phyloP scores from a whole-genome alignment of 345 rosid genomes.

The Populus euphratica region DNA sequence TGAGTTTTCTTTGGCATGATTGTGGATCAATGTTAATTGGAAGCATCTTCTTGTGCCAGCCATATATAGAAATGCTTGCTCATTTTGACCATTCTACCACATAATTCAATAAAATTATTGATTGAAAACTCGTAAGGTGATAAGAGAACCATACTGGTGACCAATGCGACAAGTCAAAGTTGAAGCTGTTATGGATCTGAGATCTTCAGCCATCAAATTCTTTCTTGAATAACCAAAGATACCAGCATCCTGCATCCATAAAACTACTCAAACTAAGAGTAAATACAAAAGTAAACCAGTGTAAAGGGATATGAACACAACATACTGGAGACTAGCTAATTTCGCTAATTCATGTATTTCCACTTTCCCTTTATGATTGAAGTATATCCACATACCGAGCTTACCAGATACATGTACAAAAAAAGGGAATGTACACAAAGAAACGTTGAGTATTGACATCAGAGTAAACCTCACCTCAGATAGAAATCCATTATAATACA shows the following conservation, averaged over 20 bases:
- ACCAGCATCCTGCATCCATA: conserved; percentile 50
- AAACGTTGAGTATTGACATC: neutral
- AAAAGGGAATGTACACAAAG: neutral
- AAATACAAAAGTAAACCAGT: neutral
- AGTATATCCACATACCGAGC: neutral
- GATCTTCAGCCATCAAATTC: conserved; percentile 58
- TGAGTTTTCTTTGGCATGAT: neutral
- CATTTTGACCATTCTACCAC: neutral
- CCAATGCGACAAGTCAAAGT: conserved; percentile 71
- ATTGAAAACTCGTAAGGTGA: neutral
- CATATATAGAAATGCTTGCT: neutral
- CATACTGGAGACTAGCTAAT: neutral
- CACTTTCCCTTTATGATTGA: neutral
- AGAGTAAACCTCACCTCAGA: conserved; percentile 47
- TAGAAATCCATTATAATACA: conserved; percentile 71
- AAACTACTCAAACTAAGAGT: neutral
- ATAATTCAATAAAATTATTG: too few species aligned
- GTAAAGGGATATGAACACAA: neutral
- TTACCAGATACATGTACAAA: neutral
- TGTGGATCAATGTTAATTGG: neutral
- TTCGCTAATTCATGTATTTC: neutral
- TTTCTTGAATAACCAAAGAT: conserved; percentile 77
- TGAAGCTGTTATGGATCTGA: conserved; percentile 63
- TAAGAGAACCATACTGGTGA: conserved; percentile 50
- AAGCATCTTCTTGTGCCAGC: too few species aligned